Conservation (phyloP, 208 protist genomes). For the Crithidia bombi region DNA sequence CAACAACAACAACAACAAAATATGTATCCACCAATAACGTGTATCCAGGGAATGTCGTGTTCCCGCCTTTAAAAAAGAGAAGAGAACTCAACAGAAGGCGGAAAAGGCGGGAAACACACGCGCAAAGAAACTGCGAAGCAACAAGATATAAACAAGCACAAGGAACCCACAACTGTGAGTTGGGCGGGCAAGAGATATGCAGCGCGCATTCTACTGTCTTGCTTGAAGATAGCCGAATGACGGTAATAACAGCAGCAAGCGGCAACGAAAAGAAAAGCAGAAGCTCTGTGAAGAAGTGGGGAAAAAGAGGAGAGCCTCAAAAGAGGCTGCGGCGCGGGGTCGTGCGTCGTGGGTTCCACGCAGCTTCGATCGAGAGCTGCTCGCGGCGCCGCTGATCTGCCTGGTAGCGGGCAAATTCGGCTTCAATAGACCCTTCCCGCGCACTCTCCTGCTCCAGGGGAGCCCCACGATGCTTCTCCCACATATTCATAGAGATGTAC, state of each 20-base stretch:
- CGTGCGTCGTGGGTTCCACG: conserved; percentile 14
- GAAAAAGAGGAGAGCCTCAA: background rate
- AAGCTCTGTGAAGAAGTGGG: background rate
- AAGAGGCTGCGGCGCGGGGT: conserved; percentile 5
- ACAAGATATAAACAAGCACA: background rate
- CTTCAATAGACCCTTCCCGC: conserved; percentile 49
- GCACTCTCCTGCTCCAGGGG: conserved; percentile 66
- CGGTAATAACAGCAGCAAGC: background rate
- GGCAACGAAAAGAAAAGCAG: background rate
- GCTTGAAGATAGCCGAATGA: no score
- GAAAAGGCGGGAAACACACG: background rate
- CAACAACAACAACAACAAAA: no score
- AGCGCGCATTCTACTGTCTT: no score
- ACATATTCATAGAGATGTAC: conserved; percentile 73
- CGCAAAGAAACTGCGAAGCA: background rate
- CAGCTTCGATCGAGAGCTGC: conserved; percentile 23
- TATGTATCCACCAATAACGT: no score
- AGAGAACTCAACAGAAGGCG: no score
- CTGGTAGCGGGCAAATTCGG: conserved; percentile 69
- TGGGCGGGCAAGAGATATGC: no score
- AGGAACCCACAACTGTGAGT: no score
- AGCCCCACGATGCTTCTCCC: conserved; percentile 75
- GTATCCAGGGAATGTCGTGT: no score
- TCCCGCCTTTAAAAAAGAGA: no score
- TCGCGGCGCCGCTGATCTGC: conserved; percentile 67